These are phyloP conservation scores for Cyclanthera cordifolia DNA, from an alignment of 306 rosid species.

Conservation along the genomic window DNA sequence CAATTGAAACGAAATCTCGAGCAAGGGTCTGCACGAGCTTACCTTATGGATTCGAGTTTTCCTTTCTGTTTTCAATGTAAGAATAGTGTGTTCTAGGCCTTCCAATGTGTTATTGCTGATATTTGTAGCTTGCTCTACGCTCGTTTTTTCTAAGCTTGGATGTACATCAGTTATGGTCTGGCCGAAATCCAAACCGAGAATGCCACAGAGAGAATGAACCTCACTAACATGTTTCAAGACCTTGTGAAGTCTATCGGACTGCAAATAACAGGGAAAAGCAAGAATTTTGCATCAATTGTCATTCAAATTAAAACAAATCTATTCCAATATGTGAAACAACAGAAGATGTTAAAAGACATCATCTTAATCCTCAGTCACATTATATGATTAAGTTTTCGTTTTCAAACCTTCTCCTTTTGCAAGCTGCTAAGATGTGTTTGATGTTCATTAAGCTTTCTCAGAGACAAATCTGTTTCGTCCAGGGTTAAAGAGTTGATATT, in stretches of 20 bases:
- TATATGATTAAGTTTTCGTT: constrained; percentile 8
- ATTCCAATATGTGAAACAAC: background rate
- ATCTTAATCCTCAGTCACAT: background rate
- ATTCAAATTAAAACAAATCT: background rate
- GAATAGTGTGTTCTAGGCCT: constrained; percentile 71
- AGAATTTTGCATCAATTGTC: background rate
- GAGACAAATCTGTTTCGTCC: constrained; percentile 68
- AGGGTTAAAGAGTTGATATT: constrained; percentile 21
- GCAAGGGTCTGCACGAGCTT: constrained; percentile 1
- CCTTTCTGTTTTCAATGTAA: constrained; percentile 57
- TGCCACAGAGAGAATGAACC: constrained; percentile 80
- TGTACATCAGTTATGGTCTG: constrained; percentile 72
- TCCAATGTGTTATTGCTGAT: constrained; percentile 77
- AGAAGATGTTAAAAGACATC: no score
- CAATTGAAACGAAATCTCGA: constrained; percentile 5
- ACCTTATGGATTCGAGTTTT: constrained; percentile 71
- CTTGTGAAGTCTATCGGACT: constrained; percentile 87
- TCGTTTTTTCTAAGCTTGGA: constrained; percentile 72
- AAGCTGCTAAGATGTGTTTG: constrained; percentile 61
- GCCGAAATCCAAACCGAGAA: constrained; percentile 81
- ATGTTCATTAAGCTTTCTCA: constrained; percentile 73
- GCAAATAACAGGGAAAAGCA: constrained; percentile 3
- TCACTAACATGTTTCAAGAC: constrained; percentile 75
- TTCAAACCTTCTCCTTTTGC: constrained; percentile 81
- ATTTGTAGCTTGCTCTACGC: constrained; percentile 67